phyloP scores from a whole-genome alignment of 768 basidiomycete species.

The Pisolithus microcarpus region DNA sequence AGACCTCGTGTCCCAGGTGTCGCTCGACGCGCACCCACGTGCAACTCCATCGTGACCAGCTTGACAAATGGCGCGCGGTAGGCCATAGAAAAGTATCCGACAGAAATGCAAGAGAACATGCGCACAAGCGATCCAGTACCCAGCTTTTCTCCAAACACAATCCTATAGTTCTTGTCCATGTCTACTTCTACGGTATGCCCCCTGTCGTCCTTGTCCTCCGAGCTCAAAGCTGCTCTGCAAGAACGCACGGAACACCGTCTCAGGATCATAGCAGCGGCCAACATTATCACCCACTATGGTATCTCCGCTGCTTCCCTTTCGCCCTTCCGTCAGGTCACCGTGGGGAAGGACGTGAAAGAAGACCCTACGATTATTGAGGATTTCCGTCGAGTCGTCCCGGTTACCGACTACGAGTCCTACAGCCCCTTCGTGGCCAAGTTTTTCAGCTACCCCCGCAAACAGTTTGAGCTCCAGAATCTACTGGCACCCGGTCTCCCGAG shows the following conservation, averaged over 20 bases:
- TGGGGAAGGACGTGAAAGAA: too few relatives aligned
- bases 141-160: not conserved
- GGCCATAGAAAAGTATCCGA: too few relatives aligned
- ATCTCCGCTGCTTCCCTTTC: not conserved
- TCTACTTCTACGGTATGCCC: not conserved
- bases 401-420: conserved; percentile 4
- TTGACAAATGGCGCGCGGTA: too few relatives aligned
- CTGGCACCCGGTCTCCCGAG: conserved; percentile 2
- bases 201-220: not conserved
- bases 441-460: not conserved
- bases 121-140: too few relatives aligned
- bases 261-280: not conserved
- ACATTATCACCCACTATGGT: not conserved
- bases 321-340: too few relatives aligned
- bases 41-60: too few relatives aligned
- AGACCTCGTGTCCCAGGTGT: too few relatives aligned
- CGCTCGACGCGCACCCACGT: too few relatives aligned
- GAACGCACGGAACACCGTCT: not conserved
- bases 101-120: too few relatives aligned
- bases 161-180: not conserved
- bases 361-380: not conserved
- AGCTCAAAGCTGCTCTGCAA: not conserved
- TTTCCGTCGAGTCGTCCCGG: conserved; percentile 2
- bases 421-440: conserved; percentile 1
- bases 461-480: not conserved